These are phyloP conservation scores for Boletus vinaceobasis DNA, from an alignment of 768 basidiomycete species.

Conservation along the genomic window DNA sequence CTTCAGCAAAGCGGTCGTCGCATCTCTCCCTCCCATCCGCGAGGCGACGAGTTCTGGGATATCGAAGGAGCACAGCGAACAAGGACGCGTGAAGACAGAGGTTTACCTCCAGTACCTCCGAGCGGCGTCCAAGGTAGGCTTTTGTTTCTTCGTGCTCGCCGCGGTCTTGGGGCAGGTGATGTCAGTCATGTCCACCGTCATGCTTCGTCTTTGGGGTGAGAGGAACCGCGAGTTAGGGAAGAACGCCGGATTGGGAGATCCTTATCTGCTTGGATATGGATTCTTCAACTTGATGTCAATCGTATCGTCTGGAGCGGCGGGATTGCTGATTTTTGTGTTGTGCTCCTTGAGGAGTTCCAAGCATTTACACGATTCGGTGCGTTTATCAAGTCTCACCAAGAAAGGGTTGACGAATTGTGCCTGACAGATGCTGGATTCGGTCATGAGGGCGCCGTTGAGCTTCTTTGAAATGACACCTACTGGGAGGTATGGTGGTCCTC, in stretches of 20 bases:
- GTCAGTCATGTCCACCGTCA: conserved; percentile 57
- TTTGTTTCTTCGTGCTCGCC: conserved; percentile 58
- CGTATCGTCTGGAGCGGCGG: conserved; percentile 50
- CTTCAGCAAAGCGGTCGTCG: conserved; percentile 55
- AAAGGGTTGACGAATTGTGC: neutral
- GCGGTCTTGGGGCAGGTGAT: conserved; percentile 55
- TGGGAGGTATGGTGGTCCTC: conserved; percentile 52
- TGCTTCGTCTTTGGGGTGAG: conserved; percentile 81
- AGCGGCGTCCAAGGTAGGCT: conserved; percentile 75
- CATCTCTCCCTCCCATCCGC: conserved; percentile 38
- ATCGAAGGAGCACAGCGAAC: conserved; percentile 70
- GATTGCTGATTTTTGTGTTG: conserved; percentile 71
- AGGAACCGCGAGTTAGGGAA: conserved; percentile 59
- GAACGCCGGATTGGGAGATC: conserved; percentile 53
- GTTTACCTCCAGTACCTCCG: conserved; percentile 79
- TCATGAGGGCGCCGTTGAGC: conserved; percentile 79
- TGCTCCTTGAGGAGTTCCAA: conserved; percentile 73
- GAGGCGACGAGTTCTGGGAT: conserved; percentile 43
- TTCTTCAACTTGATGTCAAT: conserved; percentile 59
- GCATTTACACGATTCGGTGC: conserved; percentile 71
- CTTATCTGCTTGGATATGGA: conserved; percentile 64
- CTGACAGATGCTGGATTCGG: conserved; percentile 69
- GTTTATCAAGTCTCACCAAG: conserved; percentile 17
- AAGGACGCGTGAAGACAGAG: conserved; percentile 71
- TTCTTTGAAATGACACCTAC: conserved; percentile 91